Conservation (phyloP, 768 basidiomycete genomes). For the Pleurotus sapidus region DNA sequence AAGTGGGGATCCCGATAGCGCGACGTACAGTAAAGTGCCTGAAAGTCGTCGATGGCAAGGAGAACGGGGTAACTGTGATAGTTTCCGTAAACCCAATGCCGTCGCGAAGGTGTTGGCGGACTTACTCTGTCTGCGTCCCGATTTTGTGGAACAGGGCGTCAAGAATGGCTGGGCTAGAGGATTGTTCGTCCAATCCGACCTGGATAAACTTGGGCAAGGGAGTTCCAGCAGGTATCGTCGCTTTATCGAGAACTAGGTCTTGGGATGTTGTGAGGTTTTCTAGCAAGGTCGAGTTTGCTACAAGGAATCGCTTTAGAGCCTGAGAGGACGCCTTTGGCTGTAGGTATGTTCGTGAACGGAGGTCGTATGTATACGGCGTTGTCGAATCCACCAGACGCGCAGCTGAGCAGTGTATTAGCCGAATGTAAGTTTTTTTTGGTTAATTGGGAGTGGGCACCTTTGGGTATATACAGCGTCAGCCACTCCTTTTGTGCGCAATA, state of each 20-base stretch:
- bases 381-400: constrained; percentile 68
- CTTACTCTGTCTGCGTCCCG: constrained; percentile 62
- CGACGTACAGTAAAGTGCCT: constrained; percentile 69
- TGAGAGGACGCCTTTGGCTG: constrained; percentile 67
- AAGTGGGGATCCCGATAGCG: constrained; percentile 76
- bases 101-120: neutral
- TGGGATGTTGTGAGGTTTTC: constrained; percentile 35
- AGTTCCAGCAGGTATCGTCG: constrained; percentile 45
- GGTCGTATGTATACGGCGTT: constrained; percentile 69
- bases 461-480: constrained; percentile 84
- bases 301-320: constrained; percentile 57
- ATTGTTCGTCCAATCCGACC: constrained; percentile 52
- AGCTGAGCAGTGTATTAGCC: constrained; percentile 12
- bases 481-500: constrained; percentile 64
- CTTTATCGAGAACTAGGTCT: constrained; percentile 44
- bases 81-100: too few relatives aligned
- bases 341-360: constrained; percentile 72
- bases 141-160: constrained; percentile 59
- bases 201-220: constrained; percentile 53
- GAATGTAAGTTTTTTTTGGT: too few relatives aligned
- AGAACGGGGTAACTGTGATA: constrained; percentile 66
- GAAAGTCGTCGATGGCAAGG: constrained; percentile 86
- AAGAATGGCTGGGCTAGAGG: constrained; percentile 53
- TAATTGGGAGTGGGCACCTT: constrained; percentile 39
- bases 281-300: constrained; percentile 53